phyloP scores from a whole-genome alignment of 179 eudicot genomes.

The Carnegiea gigantea region DNA sequence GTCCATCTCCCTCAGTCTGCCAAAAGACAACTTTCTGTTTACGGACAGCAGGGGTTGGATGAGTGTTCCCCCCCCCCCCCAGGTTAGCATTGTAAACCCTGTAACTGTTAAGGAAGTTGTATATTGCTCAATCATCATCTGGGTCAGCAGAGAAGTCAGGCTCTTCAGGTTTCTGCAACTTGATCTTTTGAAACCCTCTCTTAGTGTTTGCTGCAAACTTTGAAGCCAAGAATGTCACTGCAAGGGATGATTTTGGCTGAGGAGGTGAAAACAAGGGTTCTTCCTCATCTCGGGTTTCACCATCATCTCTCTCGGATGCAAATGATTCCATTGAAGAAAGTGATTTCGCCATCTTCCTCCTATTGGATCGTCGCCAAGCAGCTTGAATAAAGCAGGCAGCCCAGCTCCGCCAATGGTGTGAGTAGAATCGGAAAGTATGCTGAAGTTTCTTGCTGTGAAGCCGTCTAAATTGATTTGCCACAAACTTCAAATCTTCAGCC shows the following conservation, averaged over 20 bases:
- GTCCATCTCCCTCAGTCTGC: no score
- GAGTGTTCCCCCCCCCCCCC: no score
- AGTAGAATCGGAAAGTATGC: conserved; percentile 77
- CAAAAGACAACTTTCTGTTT: no score
- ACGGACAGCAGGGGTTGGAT: no score
- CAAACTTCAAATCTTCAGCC: conserved; percentile 87
- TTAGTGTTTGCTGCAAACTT: conserved; percentile 87
- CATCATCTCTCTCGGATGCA: conserved; percentile 33
- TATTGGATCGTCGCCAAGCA: conserved; percentile 76
- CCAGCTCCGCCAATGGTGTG: conserved; percentile 97
- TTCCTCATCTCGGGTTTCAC: conserved; percentile 38
- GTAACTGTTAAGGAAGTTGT: no score
- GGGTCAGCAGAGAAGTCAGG: conserved; percentile 80
- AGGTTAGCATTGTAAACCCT: no score
- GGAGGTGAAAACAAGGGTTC: conserved; percentile 30
- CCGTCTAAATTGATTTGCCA: conserved; percentile 80
- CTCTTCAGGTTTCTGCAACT: conserved; percentile 78
- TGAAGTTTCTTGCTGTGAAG: conserved; percentile 90
- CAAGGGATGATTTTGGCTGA: conserved; percentile 38
- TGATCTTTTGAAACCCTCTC: conserved; percentile 70
- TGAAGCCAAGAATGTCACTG: conserved; percentile 71
- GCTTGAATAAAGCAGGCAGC: conserved; percentile 90
- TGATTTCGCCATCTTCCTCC: conserved; percentile 50
- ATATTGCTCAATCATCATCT: conserved; percentile 37
- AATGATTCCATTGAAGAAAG: conserved; percentile 58